These are phyloP conservation scores for Talaromyces sp. DNA, from an alignment of 2,329 filamentous ascomycete species.

Conservation along the genomic window DNA sequence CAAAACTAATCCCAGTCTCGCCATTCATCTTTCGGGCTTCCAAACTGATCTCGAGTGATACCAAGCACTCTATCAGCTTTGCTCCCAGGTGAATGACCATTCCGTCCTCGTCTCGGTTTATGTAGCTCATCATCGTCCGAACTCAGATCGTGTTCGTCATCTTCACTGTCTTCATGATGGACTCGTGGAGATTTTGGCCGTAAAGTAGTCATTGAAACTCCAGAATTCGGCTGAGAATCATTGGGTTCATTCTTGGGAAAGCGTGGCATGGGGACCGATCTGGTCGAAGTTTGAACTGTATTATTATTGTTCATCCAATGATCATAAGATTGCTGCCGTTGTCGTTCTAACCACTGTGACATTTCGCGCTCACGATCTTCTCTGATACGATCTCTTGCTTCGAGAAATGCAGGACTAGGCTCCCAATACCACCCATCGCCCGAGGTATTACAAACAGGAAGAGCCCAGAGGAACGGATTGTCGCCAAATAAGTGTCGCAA, in stretches of 20 bases:
- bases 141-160: slow-evolving; percentile 27
- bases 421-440: slow-evolving; percentile 97
- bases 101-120: not conserved
- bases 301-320: slow-evolving; percentile 13
- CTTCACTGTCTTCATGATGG: slow-evolving; percentile 34
- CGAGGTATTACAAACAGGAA: slow-evolving; percentile 80
- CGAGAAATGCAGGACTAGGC: slow-evolving; percentile 72
- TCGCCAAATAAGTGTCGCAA: slow-evolving; percentile 77
- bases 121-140: slow-evolving; percentile 19
- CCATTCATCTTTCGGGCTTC: slow-evolving; percentile 35
- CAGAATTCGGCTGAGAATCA: slow-evolving; percentile 32
- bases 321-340: slow-evolving; percentile 31
- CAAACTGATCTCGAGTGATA: slow-evolving; percentile 7
- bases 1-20: slow-evolving; percentile 36
- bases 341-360: slow-evolving; percentile 30
- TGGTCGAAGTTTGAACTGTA: not conserved
- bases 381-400: slow-evolving; percentile 48
- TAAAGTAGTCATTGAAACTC: slow-evolving; percentile 44
- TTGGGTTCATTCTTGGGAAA: slow-evolving; percentile 4
- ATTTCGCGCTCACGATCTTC: slow-evolving; percentile 29
- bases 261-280: slow-evolving; percentile 21
- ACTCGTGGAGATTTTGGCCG: slow-evolving; percentile 38
- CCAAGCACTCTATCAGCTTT: slow-evolving; percentile 14
- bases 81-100: slow-evolving; percentile 7
- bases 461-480: slow-evolving; percentile 66